Evolutionary conservation across 2,329 filamentous ascomycete genomes (phyloP), one percentile per base, ranked within the genome.

Genomic region (Exophiala oligosperma): DNA sequence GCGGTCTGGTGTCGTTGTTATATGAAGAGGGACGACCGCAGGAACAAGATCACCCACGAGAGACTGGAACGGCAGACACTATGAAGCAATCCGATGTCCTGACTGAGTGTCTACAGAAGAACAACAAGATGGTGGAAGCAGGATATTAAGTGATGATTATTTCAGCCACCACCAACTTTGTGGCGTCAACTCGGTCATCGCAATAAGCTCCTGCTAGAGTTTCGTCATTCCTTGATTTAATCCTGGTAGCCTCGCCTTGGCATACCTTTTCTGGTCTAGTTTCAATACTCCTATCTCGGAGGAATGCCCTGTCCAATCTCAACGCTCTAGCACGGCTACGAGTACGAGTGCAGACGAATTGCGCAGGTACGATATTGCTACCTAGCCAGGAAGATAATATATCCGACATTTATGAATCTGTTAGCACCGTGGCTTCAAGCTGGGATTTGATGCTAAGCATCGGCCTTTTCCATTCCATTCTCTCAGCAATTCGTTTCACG

Each of bases 41-140:
- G n/a, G 12, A 29, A 32, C 46, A n/a, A 48, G 29, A 46, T 29
- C 24, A 46, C 23, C 4, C 32, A 35, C 21, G 38, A 50, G 17
- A 49, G 37, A 26, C 43, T 49, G 59, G 56, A 38, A 43, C 54
- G 38, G 47, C 56, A 62, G 60, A 59, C 60, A 62, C 60, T 29
- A 52, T 57, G 60, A 60, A 52, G 60, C 57, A 60, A 57, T 52
- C 40, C 53, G 54, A 60, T 57, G 51, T 54, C 48, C 54, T 24
- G 49, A 47, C 37, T 23, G 50, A 53, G 60, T 62, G 60, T 43
- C 60, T 62, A 54, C 53, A 54, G 26, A 55, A 52, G 11, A 37
- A 35, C 47, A 49, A 41, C 49, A 46, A 54, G 23, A 14, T 29
- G 37, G 24, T 28, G 17, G 49, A 41, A 51, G 51, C 56, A 54